Evolutionary conservation across 2,329 filamentous ascomycete genomes (phyloP), one percentile per base, ranked within the genome.

Genomic region (Pyrenophora graminea): DNA sequence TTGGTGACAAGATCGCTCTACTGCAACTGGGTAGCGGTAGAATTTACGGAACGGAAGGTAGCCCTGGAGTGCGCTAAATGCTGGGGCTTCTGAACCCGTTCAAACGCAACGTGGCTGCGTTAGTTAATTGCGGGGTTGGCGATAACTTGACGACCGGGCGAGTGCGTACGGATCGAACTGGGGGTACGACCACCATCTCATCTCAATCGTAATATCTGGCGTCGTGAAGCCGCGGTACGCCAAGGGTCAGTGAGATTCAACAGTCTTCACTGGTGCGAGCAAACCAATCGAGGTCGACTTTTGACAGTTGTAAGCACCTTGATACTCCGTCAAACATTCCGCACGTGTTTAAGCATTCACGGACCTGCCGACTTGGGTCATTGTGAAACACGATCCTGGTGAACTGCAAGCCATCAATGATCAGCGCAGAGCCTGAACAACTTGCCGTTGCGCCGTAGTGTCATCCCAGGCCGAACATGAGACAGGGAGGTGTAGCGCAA

Each of bases 371-470:
- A 39, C 23, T 50, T 50, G n/a, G 37, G 46, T 44, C 42, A 31
- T 36, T 19, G 33, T 40, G 48, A 56, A 53, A 55, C 46, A 36
- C 39, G 54, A 38, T 42, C 21, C 19, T 39, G 54, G 34, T 25
- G 19, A 42, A 51, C 52, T 60, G 53, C 60, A 58, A 57, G 55
- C 53, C 53, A 53, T 46, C 37, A 39, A 49, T 46, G 51, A 51
- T 51, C 53, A 32, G 13, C 13, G 45, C 43, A 39, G 37, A 39
- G 31, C 45, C 44, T 30, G 13, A 18, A 19, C 32, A 38, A 36
- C 34, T 53, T 21, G 32, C 45, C 55, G 47, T 30, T 30, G 27
- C 55, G 47, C 48, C 40, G 52, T 51, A 44, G 17, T 41, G 40
- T 39, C 43, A 18, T 51, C 44, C 27, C 9, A 17, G 43, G 21